phyloP scores from a whole-genome alignment of 2,329 filamentous ascomycete species.

The Hymenoscyphus infarciens region DNA sequence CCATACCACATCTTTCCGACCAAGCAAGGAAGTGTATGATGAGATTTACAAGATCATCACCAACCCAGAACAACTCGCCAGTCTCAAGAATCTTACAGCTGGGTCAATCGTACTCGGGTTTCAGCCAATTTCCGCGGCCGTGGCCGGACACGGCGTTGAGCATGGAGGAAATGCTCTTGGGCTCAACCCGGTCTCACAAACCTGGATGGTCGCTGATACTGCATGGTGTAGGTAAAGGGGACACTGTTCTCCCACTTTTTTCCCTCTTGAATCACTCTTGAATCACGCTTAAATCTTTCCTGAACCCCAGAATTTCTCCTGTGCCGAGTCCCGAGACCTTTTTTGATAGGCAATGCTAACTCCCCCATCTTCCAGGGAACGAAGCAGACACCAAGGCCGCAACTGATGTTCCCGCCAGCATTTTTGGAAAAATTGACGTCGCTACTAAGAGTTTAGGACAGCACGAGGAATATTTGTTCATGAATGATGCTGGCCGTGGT shows the following conservation, averaged over 20 bases:
- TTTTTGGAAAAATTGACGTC: neutral
- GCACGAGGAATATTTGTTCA: neutral
- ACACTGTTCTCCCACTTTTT: too few species aligned
- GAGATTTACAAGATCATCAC: slow-evolving; percentile 4
- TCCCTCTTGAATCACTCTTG: too few species aligned
- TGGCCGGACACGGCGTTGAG: neutral
- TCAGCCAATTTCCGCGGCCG: neutral
- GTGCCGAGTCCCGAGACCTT: too few species aligned
- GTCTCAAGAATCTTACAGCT: slow-evolving; percentile 1
- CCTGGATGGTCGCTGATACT: slow-evolving; percentile 4
- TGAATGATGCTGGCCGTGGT: slow-evolving; percentile 3
- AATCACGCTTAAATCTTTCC: too few species aligned
- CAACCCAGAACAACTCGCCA: neutral
- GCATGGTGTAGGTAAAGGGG: too few species aligned
- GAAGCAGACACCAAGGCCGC: neutral
- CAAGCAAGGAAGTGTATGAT: neutral
- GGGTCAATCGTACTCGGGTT: slow-evolving; percentile 1
- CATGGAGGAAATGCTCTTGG: slow-evolving; percentile 1
- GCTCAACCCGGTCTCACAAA: neutral
- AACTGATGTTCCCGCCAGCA: neutral
- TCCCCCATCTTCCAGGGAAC: too few species aligned
- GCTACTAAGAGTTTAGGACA: neutral
- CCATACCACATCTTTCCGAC: slow-evolving; percentile 4
- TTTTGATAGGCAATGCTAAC: too few species aligned
- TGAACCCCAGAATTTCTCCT: too few species aligned